These are phyloP conservation scores for Pleurotus sapidus DNA, from an alignment of 768 basidiomycete genomes.

Conservation along the genomic window DNA sequence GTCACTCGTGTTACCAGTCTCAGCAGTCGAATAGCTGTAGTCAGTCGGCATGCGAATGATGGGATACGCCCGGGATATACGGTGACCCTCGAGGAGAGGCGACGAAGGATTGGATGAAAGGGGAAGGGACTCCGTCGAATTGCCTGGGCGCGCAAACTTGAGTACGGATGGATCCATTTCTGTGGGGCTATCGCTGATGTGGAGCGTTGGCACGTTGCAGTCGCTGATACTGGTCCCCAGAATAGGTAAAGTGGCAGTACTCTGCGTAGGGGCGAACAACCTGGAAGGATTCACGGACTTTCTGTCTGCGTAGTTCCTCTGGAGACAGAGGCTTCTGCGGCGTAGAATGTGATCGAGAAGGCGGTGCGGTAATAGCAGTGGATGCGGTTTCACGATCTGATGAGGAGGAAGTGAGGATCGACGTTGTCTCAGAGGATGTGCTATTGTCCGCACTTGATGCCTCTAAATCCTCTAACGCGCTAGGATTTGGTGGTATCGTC, in stretches of 20 bases:
- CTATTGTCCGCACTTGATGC: conserved; percentile 33
- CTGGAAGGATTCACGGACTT: conserved; percentile 17
- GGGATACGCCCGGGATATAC: conserved; percentile 6
- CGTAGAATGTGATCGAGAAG: conserved; percentile 29
- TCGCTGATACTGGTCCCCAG: conserved; percentile 11
- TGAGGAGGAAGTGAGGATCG: conserved; percentile 37
- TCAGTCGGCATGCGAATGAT: not conserved
- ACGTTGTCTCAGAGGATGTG: conserved; percentile 41
- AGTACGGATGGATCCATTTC: conserved; percentile 78
- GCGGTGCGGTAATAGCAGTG: conserved; percentile 47
- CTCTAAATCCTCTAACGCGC: conserved; percentile 1
- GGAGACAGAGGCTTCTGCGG: conserved; percentile 21
- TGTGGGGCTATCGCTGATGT: conserved; percentile 37
- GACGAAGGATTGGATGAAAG: conserved; percentile 14
- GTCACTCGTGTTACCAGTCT: not conserved
- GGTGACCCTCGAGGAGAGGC: conserved; percentile 6
- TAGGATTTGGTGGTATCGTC: conserved; percentile 7
- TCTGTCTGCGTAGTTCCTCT: conserved; percentile 16
- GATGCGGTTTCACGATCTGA: conserved; percentile 37
- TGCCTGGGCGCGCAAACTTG: conserved; percentile 70
- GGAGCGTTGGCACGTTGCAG: conserved; percentile 13
- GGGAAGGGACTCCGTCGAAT: conserved; percentile 72
- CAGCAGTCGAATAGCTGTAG: not conserved
- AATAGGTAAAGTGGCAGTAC: conserved; percentile 35
- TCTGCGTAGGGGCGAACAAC: conserved; percentile 20